Base-by-base conservation (phyloP, 768 basidiomycete genomes). In the Tylopilus sp. region DNA sequence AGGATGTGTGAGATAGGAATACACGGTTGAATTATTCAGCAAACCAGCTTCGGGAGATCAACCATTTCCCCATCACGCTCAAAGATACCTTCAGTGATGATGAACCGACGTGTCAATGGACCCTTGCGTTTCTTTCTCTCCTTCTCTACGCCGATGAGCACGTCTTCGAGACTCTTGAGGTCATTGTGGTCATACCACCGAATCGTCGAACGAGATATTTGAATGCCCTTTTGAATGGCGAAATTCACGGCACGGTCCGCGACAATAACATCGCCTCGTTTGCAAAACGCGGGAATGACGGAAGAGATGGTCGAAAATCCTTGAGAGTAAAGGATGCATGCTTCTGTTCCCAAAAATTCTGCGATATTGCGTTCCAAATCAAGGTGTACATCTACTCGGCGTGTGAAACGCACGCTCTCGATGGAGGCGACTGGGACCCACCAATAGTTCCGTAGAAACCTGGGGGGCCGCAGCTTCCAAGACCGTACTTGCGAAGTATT, bases 151-250 rank as follows among this genome's bases (percentile, higher is more conserved):
- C 75, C 75, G 55, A 90, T 76, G 48, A 99, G 75, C 8, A 94
- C 88, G 17, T 91, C 85, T 70, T 98, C 95, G 28, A 99, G 79
- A 57, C 87, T 91, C 61, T 85, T 83, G 67, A 94, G 76, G 64
- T 98, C 94, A 59, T 95, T 97, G 66, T 98, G 97, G 59, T 98
- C 95, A 66, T 82, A 99, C 92, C 92, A 99, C 48, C 91, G 82
- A 30, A 98, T 82, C 1, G 88, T 93, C 6, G 86, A 91, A 36
- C 97, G 85, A 18, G 88, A 90, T 53, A 98, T 92, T 67, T 95
- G 88, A 25, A 98, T 83, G 17, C 95, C 97, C 70, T 94, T 95
- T 68, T 98, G 95, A 48, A 98, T 90, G 15, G 91, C 85, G 68
- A 98, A 93, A 70, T 90, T 95, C 59, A 94, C 85, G n/a, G 86